Evolutionary conservation across 371 early-diverging fungal species (phyloP).

Genomic region (Mucor mucedo): DNA sequence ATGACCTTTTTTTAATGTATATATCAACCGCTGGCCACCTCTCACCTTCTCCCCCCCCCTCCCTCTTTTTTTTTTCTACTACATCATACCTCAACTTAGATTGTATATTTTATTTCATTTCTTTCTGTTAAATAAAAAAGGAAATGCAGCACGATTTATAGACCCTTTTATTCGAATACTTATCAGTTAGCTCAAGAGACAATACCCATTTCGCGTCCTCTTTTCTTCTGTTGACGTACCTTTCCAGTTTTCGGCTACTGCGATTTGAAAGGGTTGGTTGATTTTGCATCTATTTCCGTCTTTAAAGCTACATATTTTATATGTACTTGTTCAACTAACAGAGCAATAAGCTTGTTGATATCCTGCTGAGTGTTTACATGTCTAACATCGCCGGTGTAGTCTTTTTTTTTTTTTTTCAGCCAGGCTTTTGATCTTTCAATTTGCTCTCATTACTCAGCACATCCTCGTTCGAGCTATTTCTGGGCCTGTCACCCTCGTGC

Average conservation of each 20-base stretch:
- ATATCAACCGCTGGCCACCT: no score
- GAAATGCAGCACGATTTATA: no score
- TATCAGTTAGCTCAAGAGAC: conserved; percentile 20
- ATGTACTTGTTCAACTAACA: conserved; percentile 13
- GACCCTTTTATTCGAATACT: not conserved
- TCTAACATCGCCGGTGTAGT: conserved; percentile 12
- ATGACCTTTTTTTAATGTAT: not conserved
- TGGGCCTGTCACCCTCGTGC: conserved; percentile 2
- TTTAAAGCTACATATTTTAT: conserved; percentile 17
- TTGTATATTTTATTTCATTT: no score
- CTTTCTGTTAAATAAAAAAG: no score
- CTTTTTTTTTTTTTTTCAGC: not conserved
- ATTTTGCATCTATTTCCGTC: conserved; percentile 8
- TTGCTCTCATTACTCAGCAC: conserved; percentile 6
- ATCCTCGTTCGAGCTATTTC: conserved; percentile 14
- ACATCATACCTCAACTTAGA: no score
- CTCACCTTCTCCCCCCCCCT: no score
- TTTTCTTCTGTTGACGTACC: conserved; percentile 16
- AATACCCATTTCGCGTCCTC: conserved; percentile 10
- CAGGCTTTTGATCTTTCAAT: conserved; percentile 25
- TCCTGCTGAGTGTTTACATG: conserved; percentile 17
- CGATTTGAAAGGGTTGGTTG: conserved; percentile 12
- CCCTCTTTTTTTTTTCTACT: no score
- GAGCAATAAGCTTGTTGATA: conserved; percentile 11
- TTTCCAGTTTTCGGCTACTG: conserved; percentile 11